Percentiles rank a stretch among this genome's conserved stretches.
phyloP scores from a whole-genome alignment of 768 basidiomycete species.

The Termitomyces sp. region DNA sequence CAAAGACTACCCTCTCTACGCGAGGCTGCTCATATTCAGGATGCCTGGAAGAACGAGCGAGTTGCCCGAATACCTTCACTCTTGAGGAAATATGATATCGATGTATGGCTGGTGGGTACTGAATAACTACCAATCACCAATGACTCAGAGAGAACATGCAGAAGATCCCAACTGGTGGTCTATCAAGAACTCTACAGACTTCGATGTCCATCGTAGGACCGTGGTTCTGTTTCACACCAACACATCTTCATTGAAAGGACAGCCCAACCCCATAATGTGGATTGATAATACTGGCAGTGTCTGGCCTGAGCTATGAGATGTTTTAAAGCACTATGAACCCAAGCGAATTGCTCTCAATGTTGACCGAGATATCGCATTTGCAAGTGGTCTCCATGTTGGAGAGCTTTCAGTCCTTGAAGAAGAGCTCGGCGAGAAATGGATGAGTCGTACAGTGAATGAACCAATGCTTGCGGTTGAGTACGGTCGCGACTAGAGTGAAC shows the following conservation, averaged over 20 bases:
- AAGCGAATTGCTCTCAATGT: conserved; percentile 39
- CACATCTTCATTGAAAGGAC: conserved; percentile 25
- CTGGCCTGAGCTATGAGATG: conserved; percentile 37
- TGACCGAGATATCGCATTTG: conserved; percentile 40
- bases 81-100: conserved; percentile 34
- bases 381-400: conserved; percentile 44
- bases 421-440: conserved; percentile 37
- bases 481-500: conserved; percentile 33
- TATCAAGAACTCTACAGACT: conserved; percentile 41
- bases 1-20: conserved; percentile 30
- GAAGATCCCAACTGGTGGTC: conserved; percentile 52
- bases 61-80: conserved; percentile 34
- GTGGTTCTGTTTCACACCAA: conserved; percentile 45
- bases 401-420: conserved; percentile 32
- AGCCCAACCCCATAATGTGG: conserved; percentile 39
- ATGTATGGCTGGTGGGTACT: conserved; percentile 29
- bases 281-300: conserved; percentile 44
- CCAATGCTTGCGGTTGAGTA: conserved; percentile 45
- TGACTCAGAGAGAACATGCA: conserved; percentile 44
- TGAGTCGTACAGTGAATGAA: conserved; percentile 29
- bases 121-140: neutral
- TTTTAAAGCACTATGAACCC: conserved; percentile 30
- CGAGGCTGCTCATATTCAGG: conserved; percentile 32
- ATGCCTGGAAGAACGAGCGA: conserved; percentile 35
- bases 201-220: conserved; percentile 42